phyloP scores from a whole-genome alignment of 768 basidiomycete genomes.

The Termitomyces heimii region DNA sequence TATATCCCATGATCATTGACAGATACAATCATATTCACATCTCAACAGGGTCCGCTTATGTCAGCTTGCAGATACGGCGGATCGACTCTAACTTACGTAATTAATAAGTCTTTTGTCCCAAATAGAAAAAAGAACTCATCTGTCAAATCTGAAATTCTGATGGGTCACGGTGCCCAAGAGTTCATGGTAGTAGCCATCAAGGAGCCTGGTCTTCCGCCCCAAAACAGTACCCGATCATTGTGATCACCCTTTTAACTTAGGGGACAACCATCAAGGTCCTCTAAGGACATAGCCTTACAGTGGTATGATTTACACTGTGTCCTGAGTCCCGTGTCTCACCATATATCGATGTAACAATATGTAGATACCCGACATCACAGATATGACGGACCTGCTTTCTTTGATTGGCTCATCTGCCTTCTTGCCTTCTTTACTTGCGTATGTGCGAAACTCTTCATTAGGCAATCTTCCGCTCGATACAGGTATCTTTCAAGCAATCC shows the following conservation, averaged over 20 bases:
- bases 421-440: conserved; percentile 42
- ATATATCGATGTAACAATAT: background rate
- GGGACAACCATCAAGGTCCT: background rate
- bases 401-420: conserved; percentile 40
- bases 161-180: background rate
- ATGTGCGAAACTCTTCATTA: conserved; percentile 38
- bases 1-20: conserved; percentile 1
- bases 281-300: background rate
- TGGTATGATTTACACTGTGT: background rate
- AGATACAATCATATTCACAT: background rate
- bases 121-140: background rate
- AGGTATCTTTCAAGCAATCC: conserved; percentile 57
- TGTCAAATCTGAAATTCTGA: background rate
- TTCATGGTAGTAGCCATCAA: background rate
- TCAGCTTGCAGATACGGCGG: background rate
- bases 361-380: conserved; percentile 11
- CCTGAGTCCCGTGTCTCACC: background rate
- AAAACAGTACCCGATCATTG: background rate
- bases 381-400: conserved; percentile 21
- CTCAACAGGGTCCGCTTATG: background rate
- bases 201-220: background rate
- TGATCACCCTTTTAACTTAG: background rate
- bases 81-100: conserved; percentile 4
- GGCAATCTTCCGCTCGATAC: conserved; percentile 51
- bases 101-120: background rate